Conservation (phyloP, 2,329 filamentous ascomycete species). For the Xylaria polymorpha region DNA sequence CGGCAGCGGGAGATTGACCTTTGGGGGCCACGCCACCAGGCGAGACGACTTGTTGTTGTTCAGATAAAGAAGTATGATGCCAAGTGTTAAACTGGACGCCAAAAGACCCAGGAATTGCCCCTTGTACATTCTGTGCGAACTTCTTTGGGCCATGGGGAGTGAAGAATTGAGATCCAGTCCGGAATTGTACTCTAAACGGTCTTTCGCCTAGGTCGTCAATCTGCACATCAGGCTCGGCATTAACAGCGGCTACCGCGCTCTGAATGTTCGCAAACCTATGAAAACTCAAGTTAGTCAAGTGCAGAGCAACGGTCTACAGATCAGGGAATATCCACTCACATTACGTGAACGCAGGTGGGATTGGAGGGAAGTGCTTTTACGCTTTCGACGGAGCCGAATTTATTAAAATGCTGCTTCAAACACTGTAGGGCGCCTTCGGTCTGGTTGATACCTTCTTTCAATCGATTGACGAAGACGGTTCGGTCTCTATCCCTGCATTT, state of each 20-base stretch:
- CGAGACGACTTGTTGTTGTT: neutral
- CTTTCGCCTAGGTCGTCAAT: neutral
- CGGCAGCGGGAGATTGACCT: neutral
- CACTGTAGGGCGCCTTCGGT: neutral
- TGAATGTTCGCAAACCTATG: conserved; percentile 11
- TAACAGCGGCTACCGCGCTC: conserved; percentile 15
- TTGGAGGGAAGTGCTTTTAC: neutral
- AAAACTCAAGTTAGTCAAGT: conserved; percentile 7
- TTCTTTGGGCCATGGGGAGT: neutral
- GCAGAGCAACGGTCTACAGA: neutral
- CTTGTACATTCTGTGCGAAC: neutral
- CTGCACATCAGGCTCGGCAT: neutral
- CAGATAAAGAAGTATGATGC: neutral
- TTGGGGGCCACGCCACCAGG: neutral
- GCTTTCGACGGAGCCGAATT: conserved; percentile 30
- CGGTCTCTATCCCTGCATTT: conserved; percentile 33
- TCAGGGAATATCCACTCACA: conserved; percentile 16
- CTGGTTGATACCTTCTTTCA: neutral
- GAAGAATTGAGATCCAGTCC: conserved; percentile 30
- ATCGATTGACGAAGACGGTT: conserved; percentile 34
- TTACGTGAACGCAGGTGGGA: neutral
- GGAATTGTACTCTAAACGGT: neutral
- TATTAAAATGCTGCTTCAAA: conserved; percentile 31
- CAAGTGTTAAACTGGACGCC: neutral
- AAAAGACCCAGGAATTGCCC: neutral